These are phyloP conservation scores for Cinnamomum micranthum DNA, from an alignment of 164 flowering plant species.

Conservation along the genomic window DNA sequence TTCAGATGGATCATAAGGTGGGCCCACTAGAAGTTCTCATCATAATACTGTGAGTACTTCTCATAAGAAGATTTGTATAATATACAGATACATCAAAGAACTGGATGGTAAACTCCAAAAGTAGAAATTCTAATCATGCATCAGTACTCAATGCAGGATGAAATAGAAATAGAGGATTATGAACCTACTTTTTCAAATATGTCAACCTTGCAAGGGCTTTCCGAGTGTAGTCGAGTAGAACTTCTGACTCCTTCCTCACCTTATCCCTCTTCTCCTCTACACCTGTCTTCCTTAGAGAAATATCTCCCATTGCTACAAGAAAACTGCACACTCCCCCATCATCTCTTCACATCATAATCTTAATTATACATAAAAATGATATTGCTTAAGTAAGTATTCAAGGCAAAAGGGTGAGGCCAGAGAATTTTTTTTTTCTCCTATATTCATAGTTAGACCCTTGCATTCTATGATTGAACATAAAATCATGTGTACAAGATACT, in stretches of 20 bases:
- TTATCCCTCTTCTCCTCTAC: conserved; percentile 93
- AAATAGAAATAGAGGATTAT: neutral
- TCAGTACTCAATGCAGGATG: neutral
- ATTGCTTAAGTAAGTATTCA: neutral
- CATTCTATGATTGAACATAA: too few species aligned
- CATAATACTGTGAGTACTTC: too few species aligned
- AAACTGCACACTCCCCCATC: conserved; percentile 38
- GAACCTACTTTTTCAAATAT: conserved; percentile 72
- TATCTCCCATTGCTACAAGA: conserved; percentile 91
- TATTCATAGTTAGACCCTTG: too few species aligned
- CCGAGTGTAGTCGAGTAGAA: conserved; percentile 86
- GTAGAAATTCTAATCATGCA: too few species aligned
- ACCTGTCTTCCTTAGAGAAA: conserved; percentile 77
- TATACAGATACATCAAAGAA: too few species aligned
- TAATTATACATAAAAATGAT: neutral
- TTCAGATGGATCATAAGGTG: too few species aligned
- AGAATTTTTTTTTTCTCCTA: too few species aligned
- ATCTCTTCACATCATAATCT: neutral
- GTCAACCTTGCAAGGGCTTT: conserved; percentile 85
- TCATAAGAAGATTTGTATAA: too few species aligned
- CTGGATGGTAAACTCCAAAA: too few species aligned
- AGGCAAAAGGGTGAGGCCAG: neutral
- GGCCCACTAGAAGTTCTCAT: too few species aligned
- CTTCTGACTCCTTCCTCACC: conserved; percentile 80
- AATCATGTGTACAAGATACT: neutral